Percentiles rank a stretch among this genome's conserved stretches.
Conservation (phyloP, 257 asterid species). For the Cruciata laevipes region DNA sequence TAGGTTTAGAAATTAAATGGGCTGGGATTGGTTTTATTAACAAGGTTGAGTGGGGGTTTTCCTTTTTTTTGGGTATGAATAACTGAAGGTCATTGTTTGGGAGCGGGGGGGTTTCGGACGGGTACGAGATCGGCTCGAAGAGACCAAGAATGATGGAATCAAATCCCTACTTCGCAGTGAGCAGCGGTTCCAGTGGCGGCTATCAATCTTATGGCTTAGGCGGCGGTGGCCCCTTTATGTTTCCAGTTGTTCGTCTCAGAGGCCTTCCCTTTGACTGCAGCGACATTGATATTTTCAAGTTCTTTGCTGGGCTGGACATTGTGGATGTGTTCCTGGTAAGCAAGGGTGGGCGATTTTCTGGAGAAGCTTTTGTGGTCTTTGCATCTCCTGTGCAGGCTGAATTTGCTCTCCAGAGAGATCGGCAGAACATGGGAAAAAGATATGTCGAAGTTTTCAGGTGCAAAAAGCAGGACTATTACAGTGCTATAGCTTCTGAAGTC, state of each 20-base stretch:
- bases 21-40: constrained; percentile 96
- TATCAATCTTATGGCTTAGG: constrained; percentile 36
- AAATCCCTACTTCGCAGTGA: constrained; percentile 98
- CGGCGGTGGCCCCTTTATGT: constrained; percentile 44
- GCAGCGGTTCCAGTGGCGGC: constrained; percentile 57
- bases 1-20: constrained; percentile 61
- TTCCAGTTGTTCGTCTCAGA: constrained; percentile 85
- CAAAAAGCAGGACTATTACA: constrained; percentile 84
- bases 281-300: constrained; percentile 66
- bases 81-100: constrained; percentile 98
- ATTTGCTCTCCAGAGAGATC: constrained; percentile 69
- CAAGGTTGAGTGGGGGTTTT: constrained; percentile 92
- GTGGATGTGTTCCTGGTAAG: constrained; percentile 77
- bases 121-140: constrained; percentile 99
- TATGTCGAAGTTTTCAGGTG: constrained; percentile 95
- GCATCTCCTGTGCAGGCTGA: constrained; percentile 82
- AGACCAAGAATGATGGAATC: constrained; percentile 99
- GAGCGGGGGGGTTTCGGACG: constrained; percentile 99
- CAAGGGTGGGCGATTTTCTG: constrained; percentile 76
- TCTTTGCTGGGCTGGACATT: constrained; percentile 82
- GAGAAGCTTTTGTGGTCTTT: constrained; percentile 87
- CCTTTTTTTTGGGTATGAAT: constrained; percentile 71
- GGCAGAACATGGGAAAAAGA: constrained; percentile 91
- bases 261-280: constrained; percentile 91
- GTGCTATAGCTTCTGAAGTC: constrained; percentile 85